Evolutionary conservation across 1,139 yeast genomes (phyloP).

Genomic region (Geotrichum aggregatum): DNA sequence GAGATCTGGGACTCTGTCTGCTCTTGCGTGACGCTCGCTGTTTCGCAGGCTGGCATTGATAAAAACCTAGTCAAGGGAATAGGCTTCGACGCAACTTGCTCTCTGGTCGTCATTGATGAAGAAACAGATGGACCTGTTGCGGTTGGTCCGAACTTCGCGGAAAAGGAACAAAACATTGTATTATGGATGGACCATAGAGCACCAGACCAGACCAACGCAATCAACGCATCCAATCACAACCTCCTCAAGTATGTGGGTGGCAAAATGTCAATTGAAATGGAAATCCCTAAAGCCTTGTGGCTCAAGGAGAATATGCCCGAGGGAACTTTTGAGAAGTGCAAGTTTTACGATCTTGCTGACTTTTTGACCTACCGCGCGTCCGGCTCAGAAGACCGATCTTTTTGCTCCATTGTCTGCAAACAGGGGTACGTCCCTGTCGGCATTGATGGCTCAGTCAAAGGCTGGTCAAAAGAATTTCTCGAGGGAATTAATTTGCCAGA

Average conservation of each 20-base stretch:
- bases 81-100: constrained; percentile 97
- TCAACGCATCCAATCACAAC: constrained; percentile 75
- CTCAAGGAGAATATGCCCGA: constrained; percentile 80
- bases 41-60: constrained; percentile 70
- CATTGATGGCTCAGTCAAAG: constrained; percentile 59
- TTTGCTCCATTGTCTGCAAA: constrained; percentile 88
- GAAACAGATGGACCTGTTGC: constrained; percentile 66
- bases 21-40: constrained; percentile 68
- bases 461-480: constrained; percentile 85
- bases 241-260: constrained; percentile 93
- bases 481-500: constrained; percentile 66
- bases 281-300: constrained; percentile 95
- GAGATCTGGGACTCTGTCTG: constrained; percentile 92
- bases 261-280: constrained; percentile 97
- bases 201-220: constrained; percentile 70
- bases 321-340: constrained; percentile 56
- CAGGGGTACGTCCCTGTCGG: constrained; percentile 94
- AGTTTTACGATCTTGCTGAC: constrained; percentile 90
- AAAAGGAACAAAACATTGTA: constrained; percentile 72
- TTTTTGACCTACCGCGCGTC: constrained; percentile 88
- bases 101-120: constrained; percentile 75
- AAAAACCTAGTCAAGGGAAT: constrained; percentile 69
- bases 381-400: constrained; percentile 78
- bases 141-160: constrained; percentile 86
- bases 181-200: constrained; percentile 99